Conservation (phyloP, 331 rosid genomes). For the Prunus yedoensis region DNA sequence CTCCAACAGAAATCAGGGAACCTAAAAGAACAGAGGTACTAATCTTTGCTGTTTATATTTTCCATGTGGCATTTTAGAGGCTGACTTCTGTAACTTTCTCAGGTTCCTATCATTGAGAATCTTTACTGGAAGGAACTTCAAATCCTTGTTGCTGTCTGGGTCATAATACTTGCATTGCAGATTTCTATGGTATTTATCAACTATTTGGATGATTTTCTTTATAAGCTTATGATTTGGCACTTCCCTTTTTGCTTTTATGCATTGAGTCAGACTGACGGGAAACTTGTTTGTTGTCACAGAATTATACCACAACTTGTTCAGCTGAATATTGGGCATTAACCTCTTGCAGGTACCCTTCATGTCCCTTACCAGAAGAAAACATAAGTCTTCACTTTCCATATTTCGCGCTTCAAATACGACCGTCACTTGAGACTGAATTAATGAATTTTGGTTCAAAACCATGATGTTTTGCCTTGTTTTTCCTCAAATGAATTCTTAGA, state of each 20-base stretch:
- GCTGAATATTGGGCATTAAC: slow-evolving; percentile 28
- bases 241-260: not conserved
- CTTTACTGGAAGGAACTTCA: slow-evolving; percentile 29
- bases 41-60: not conserved
- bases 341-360: slow-evolving; percentile 30
- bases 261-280: not conserved
- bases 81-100: slow-evolving; percentile 4
- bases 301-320: slow-evolving; percentile 21
- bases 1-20: slow-evolving; percentile 1
- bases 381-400: not conserved
- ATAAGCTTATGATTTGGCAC: not conserved
- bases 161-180: slow-evolving; percentile 29
- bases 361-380: not conserved
- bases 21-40: slow-evolving; percentile 2
- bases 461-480: not conserved
- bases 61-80: not conserved
- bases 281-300: slow-evolving; percentile 10
- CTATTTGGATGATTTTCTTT: not conserved
- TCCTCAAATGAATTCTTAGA: slow-evolving; percentile 4
- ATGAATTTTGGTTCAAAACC: not conserved
- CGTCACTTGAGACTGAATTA: not conserved
- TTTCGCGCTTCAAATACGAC: not conserved
- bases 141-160: slow-evolving; percentile 28
- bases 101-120: slow-evolving; percentile 28
- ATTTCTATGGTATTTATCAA: slow-evolving; percentile 24